Conservation (phyloP, 805 yeast species). For the Candida krabiensis region DNA sequence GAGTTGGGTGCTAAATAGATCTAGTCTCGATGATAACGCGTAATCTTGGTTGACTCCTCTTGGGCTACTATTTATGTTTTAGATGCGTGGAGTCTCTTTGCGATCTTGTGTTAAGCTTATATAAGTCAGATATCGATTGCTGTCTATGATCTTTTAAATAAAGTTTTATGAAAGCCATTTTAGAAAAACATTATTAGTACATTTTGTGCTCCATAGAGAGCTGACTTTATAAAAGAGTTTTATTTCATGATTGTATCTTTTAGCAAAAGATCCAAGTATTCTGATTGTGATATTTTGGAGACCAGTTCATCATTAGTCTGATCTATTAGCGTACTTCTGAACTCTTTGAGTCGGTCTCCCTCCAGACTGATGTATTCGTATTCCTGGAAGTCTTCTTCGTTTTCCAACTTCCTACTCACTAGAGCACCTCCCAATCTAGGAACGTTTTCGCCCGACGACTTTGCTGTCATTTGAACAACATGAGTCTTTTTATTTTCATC, state of each 20-base stretch:
- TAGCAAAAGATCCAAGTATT: slow-evolving; percentile 33
- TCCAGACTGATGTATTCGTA: slow-evolving; percentile 47
- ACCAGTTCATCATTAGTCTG: slow-evolving; percentile 18
- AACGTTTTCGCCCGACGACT: slow-evolving; percentile 57
- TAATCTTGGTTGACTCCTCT: too few relatives aligned
- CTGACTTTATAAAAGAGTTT: background rate
- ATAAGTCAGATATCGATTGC: background rate
- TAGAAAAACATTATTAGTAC: too few relatives aligned
- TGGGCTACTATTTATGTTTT: too few relatives aligned
- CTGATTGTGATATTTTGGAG: slow-evolving; percentile 28
- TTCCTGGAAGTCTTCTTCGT: slow-evolving; percentile 52
- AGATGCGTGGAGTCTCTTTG: too few relatives aligned
- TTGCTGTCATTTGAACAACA: slow-evolving; percentile 77
- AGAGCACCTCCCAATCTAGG: slow-evolving; percentile 69
- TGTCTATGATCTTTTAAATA: too few relatives aligned
- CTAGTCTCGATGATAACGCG: too few relatives aligned
- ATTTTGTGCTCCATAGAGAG: too few relatives aligned
- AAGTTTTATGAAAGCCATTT: too few relatives aligned
- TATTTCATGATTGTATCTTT: slow-evolving; percentile 25
- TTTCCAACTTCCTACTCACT: slow-evolving; percentile 58
- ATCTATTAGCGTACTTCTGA: slow-evolving; percentile 25
- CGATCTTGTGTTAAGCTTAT: too few relatives aligned
- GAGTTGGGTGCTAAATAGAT: slow-evolving; percentile 44
- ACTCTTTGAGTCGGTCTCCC: slow-evolving; percentile 29
- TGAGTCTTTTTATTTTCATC: slow-evolving; percentile 43